Conservation (phyloP, 2,329 filamentous ascomycete species). For the Fusarium devonianum region DNA sequence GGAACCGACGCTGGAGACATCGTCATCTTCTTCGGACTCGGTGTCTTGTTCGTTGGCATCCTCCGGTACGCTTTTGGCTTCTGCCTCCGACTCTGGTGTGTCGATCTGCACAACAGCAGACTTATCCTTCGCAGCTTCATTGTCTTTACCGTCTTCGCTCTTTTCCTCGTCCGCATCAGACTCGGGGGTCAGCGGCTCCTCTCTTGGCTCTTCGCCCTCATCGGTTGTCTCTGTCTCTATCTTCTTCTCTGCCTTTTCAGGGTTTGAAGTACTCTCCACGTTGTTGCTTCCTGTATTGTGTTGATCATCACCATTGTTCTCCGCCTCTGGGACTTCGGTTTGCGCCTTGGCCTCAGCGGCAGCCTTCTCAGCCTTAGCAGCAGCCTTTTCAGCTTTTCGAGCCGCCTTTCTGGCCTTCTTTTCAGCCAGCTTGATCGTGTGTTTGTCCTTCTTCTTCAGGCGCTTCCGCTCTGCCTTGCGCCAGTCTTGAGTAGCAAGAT, state of each 20-base stretch:
- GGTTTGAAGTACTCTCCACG: no score
- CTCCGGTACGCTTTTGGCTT: neutral
- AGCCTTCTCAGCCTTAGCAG: constrained; percentile 10
- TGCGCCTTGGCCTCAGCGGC: constrained; percentile 19
- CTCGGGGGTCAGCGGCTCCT: neutral
- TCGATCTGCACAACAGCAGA: constrained; percentile 1
- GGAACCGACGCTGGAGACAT: constrained; percentile 42
- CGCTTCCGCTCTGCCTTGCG: constrained; percentile 42
- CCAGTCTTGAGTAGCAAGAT: constrained; percentile 48
- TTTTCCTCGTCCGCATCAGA: neutral
- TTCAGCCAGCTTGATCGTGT: constrained; percentile 75
- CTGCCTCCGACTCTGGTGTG: neutral
- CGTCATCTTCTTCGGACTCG: constrained; percentile 37
- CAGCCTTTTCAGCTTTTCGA: constrained; percentile 28
- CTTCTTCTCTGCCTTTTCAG: neutral
- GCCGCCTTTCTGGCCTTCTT: constrained; percentile 39
- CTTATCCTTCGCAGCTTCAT: neutral
- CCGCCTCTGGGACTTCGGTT: constrained; percentile 11
- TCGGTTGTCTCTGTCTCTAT: no score
- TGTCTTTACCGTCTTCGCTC: neutral
- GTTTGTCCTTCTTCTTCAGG: constrained; percentile 78
- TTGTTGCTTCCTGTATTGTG: no score
- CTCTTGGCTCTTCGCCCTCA: neutral
- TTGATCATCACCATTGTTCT: no score
- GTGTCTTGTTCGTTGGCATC: constrained; percentile 13